Base-by-base conservation (phyloP, 495 filamentous ascomycete genomes). In the Talaromyces nanjingensis region DNA sequence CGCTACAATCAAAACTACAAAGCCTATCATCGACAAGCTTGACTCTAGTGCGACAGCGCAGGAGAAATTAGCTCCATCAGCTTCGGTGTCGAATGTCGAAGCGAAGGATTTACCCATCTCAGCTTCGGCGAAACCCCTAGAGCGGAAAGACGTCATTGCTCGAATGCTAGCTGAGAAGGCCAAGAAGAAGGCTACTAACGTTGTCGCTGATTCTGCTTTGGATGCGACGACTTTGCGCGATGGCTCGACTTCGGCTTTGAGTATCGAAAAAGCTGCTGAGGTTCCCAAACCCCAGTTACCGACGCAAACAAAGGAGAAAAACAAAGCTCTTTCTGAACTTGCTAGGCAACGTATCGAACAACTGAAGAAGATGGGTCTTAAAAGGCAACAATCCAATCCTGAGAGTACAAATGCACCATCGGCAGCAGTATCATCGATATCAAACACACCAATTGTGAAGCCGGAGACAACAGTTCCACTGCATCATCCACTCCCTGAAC, bases 61-160 rank as follows among this genome's bases (percentile, higher is more conserved):
- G 37, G n/a, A 29, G 63, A 52, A 47, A 3, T 6, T 54, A 8
- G 6, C 52, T 22, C 31, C 31, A 24, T 39, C 68, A 64, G 12
- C 20, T 24, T 12, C 31, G 3, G 65, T 31, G 29, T 31, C 29
- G 6, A 31, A 31, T 31, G 29, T 31, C 29, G 29, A 31, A 31
- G 4, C 29, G 29, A 31, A 31, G 29, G 29, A 31, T 31, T 31
- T 31, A 31, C 29, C 29, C 29, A 31, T 6, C 29, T 39, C 68
- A 64, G 12, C 20, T 24, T 12, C 31, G 3, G 65, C 64, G 4
- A 86, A 84, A 66, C 80, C 84, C 7, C 77, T 91, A 68, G 88
- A 91, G 67, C 82, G 90, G 31, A 91, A 91, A 66, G 89, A 91
- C 65, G 82, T 90, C 47, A 90, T 91, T 68, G 89, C 89, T 18